Conservation (phyloP, 805 yeast genomes). For the Priceomyces melissophilus region DNA sequence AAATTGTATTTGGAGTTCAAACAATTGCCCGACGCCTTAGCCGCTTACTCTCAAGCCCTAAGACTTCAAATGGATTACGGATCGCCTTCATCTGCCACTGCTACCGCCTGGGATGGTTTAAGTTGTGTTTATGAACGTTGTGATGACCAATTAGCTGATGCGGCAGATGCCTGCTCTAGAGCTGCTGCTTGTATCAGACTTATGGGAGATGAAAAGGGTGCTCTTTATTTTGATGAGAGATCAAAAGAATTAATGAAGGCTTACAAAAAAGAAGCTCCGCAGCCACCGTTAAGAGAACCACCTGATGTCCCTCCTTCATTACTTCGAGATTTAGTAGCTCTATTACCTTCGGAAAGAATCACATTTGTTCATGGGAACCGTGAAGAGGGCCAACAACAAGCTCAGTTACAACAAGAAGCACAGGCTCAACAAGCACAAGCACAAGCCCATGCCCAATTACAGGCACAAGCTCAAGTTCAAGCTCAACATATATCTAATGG, state of each 20-base stretch:
- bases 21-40: constrained; percentile 62
- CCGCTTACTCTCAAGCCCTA: constrained; percentile 66
- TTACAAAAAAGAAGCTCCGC: constrained; percentile 40
- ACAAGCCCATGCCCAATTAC: constrained; percentile 3
- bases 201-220: constrained; percentile 43
- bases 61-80: constrained; percentile 48
- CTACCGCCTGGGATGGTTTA: constrained; percentile 58
- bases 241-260: constrained; percentile 42
- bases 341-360: constrained; percentile 40
- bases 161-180: constrained; percentile 55
- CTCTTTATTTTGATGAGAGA: constrained; percentile 41
- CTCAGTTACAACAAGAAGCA: neutral
- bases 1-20: constrained; percentile 54
- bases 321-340: constrained; percentile 41
- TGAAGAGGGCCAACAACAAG: neutral
- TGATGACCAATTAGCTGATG: constrained; percentile 57
- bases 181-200: constrained; percentile 49
- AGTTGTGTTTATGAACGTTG: constrained; percentile 62
- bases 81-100: constrained; percentile 45
- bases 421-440: constrained; percentile 1
- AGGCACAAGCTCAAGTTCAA: constrained; percentile 15
- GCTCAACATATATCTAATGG: constrained; percentile 1
- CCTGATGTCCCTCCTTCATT: constrained; percentile 46
- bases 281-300: constrained; percentile 44
- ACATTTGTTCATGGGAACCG: constrained; percentile 29